Conservation (phyloP, 306 rosid genomes). For the Oxytropis ochrocephala region DNA sequence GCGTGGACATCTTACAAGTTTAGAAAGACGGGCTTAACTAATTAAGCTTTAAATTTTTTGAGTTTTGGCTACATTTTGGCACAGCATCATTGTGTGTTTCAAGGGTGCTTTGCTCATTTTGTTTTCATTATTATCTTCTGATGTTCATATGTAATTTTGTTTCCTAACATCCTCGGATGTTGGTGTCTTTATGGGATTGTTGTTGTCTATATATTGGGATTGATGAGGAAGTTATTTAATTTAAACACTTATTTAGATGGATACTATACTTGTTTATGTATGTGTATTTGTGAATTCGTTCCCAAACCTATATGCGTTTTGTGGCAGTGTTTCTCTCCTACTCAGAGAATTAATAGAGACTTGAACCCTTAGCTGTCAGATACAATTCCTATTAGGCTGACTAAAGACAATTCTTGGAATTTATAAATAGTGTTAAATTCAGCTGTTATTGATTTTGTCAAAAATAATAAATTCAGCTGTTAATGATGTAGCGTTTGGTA, state of each 20-base stretch:
- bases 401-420: too few relatives aligned
- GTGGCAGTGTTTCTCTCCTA: background rate
- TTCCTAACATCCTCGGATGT: background rate
- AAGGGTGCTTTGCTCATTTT: slow-evolving; percentile 33
- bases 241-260: slow-evolving; percentile 12
- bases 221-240: slow-evolving; percentile 3
- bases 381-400: too few relatives aligned
- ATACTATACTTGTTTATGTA: background rate
- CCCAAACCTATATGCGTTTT: background rate
- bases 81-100: slow-evolving; percentile 15
- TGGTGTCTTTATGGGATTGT: slow-evolving; percentile 3
- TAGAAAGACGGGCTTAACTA: slow-evolving; percentile 37
- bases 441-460: too few relatives aligned
- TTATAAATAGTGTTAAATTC: too few relatives aligned
- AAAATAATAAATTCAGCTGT: too few relatives aligned
- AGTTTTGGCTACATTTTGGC: slow-evolving; percentile 31
- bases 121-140: background rate
- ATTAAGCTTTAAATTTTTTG: slow-evolving; percentile 45
- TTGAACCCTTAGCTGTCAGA: too few relatives aligned
- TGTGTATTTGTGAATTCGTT: background rate
- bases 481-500: too few relatives aligned
- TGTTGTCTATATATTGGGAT: slow-evolving; percentile 19
- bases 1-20: slow-evolving; percentile 24
- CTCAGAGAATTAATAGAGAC: too few relatives aligned
- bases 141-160: slow-evolving; percentile 36